Conservation (phyloP, 306 rosid species). For the Echinosophora koreensis region DNA sequence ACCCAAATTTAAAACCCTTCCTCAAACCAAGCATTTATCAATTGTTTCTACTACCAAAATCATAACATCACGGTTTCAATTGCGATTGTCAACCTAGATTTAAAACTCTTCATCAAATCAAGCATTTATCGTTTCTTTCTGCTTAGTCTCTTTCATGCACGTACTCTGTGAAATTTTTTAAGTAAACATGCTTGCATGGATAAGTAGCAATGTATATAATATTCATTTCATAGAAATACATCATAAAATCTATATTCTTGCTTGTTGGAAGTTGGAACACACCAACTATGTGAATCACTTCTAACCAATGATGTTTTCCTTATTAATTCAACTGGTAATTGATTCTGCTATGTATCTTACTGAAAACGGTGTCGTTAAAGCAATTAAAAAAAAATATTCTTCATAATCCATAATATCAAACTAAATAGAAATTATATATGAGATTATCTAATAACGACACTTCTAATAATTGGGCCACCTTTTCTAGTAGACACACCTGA, state of each 20-base stretch:
- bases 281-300: neutral
- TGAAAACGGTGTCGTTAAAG: slow-evolving; percentile 1
- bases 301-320: neutral
- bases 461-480: slow-evolving; percentile 31
- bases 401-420: slow-evolving; percentile 25
- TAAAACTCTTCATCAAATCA: neutral
- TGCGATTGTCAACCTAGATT: no score
- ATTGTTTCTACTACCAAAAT: no score
- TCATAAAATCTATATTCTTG: slow-evolving; percentile 9
- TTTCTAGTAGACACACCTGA: slow-evolving; percentile 28
- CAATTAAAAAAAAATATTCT: neutral
- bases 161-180: neutral
- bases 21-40: no score
- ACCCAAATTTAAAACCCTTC: no score
- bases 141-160: slow-evolving; percentile 4
- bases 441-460: slow-evolving; percentile 35
- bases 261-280: neutral
- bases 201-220: neutral
- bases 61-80: no score
- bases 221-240: neutral
- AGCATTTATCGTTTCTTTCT: neutral
- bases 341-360: slow-evolving; percentile 1
- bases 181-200: slow-evolving; percentile 52
- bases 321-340: neutral
- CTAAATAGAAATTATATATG: neutral